Evolutionary conservation across 2,329 filamentous ascomycete species (phyloP).

Genomic region (Fusarium nurragi): DNA sequence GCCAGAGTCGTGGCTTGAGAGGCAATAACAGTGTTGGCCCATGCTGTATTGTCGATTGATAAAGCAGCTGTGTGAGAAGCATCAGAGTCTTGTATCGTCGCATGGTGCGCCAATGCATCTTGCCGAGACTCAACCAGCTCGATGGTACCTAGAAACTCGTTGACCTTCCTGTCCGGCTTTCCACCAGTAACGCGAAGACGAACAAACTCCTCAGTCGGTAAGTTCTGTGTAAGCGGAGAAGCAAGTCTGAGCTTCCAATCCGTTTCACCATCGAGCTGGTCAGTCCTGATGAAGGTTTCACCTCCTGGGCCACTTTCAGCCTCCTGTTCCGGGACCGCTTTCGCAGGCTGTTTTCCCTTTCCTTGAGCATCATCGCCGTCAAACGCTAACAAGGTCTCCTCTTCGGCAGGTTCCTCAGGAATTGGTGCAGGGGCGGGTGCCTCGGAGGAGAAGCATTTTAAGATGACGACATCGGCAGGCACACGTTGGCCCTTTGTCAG

Average conservation of each 20-base stretch:
- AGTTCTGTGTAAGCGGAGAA: slow-evolving; percentile 83
- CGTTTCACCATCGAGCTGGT: slow-evolving; percentile 96
- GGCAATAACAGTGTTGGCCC: slow-evolving; percentile 97
- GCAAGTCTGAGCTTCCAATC: slow-evolving; percentile 97
- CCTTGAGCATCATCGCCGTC: slow-evolving; percentile 48
- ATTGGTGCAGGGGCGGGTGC: slow-evolving; percentile 46
- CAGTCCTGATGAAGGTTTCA: slow-evolving; percentile 96
- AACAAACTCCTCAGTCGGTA: slow-evolving; percentile 77
- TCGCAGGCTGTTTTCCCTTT: slow-evolving; percentile 50
- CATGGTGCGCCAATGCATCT: slow-evolving; percentile 58
- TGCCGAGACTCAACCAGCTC: slow-evolving; percentile 71
- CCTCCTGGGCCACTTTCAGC: slow-evolving; percentile 63
- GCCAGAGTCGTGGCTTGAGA: slow-evolving; percentile 90
- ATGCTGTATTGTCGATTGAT: slow-evolving; percentile 96
- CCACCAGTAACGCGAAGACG: slow-evolving; percentile 79
- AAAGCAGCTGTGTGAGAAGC: slow-evolving; percentile 72
- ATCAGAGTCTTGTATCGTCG: slow-evolving; percentile 48
- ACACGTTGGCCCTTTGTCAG: slow-evolving; percentile 91
- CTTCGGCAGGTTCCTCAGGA: slow-evolving; percentile 48
- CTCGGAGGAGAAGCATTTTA: slow-evolving; percentile 80
- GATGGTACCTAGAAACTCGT: slow-evolving; percentile 92
- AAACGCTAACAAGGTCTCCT: slow-evolving; percentile 56
- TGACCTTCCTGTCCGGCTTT: slow-evolving; percentile 92
- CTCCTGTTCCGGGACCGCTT: slow-evolving; percentile 40
- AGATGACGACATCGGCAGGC: slow-evolving; percentile 90